A percentile compares a stretch with the other conserved stretches of the same genome.
These are phyloP conservation scores for Bathelium albidoporum DNA, from an alignment of 495 filamentous ascomycete species.

Conservation along the genomic window DNA sequence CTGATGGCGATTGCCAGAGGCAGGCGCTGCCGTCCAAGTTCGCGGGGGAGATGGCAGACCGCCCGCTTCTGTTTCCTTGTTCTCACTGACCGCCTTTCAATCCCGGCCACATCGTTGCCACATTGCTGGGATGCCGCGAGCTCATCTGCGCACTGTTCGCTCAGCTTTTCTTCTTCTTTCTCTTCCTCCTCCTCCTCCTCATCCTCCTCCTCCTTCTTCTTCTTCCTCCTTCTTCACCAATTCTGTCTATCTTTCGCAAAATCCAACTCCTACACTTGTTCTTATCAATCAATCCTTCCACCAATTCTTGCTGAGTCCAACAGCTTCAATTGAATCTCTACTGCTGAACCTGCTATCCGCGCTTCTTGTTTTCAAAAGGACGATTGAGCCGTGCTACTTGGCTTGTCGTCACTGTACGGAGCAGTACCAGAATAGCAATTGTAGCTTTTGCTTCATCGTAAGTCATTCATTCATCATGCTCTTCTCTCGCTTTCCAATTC, in stretches of 20 bases:
- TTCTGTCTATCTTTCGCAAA: not conserved
- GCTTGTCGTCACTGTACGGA: not conserved
- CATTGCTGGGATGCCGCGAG: not conserved
- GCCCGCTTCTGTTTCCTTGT: too few species aligned
- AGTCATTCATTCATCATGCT: not conserved
- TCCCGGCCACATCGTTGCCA: not conserved
- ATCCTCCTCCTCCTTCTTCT: not conserved
- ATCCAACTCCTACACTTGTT: not conserved
- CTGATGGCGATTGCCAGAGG: too few species aligned
- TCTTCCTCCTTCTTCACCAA: not conserved
- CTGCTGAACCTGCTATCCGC: not conserved
- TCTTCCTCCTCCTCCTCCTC: not conserved
- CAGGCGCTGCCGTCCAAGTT: too few species aligned
- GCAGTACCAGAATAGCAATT: not conserved
- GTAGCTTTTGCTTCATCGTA: not conserved
- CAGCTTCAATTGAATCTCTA: slow-evolving; percentile 1
- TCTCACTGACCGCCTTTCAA: not conserved
- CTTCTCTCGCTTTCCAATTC: not conserved
- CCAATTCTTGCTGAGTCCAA: not conserved
- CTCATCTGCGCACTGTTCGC: not conserved
- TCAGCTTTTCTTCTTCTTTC: not conserved
- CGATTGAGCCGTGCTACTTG: not conserved
- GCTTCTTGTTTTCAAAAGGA: not conserved
- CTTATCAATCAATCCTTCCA: not conserved
- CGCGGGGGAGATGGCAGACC: too few species aligned